Evolutionary conservation across 2,329 filamentous ascomycete genomes (phyloP).

Genomic region (Neoscytalidium dimidiatum): DNA sequence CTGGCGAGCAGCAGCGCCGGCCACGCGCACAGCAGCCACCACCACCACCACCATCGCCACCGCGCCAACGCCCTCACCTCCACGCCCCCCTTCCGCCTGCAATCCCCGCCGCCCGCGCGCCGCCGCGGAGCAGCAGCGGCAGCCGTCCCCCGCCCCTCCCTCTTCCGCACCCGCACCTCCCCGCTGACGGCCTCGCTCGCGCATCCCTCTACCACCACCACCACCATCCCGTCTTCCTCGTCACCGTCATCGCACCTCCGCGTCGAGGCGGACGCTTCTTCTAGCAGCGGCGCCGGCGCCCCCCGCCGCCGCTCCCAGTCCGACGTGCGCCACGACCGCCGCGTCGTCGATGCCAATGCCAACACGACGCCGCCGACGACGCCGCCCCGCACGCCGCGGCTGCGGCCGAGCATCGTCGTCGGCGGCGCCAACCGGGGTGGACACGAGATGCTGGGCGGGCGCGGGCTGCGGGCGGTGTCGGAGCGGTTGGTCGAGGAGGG

Average conservation of each 20-base stretch:
- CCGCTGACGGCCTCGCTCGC: neutral
- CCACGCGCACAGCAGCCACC: no score
- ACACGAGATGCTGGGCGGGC: no score
- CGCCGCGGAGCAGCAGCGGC: neutral
- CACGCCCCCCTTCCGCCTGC: neutral
- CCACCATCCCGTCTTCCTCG: no score
- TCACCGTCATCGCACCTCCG: no score
- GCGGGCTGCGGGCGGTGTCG: no score
- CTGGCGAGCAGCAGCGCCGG: no score
- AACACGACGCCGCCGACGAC: no score
- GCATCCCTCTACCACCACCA: no score
- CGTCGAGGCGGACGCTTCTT: no score
- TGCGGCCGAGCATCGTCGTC: conserved; percentile 23
- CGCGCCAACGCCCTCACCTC: neutral
- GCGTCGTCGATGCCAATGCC: neutral
- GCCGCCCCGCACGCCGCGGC: neutral
- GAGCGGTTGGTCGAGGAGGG: no score
- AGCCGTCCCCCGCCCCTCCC: neutral
- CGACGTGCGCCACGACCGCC: neutral
- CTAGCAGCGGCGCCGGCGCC: no score
- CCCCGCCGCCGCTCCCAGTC: neutral
- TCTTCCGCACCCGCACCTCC: neutral
- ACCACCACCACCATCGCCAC: neutral
- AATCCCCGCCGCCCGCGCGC: neutral
- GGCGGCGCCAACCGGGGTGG: no score